These are phyloP conservation scores for Phytopythium delawarense DNA, from an alignment of 352 stramenopile species.

Conservation along the genomic window DNA sequence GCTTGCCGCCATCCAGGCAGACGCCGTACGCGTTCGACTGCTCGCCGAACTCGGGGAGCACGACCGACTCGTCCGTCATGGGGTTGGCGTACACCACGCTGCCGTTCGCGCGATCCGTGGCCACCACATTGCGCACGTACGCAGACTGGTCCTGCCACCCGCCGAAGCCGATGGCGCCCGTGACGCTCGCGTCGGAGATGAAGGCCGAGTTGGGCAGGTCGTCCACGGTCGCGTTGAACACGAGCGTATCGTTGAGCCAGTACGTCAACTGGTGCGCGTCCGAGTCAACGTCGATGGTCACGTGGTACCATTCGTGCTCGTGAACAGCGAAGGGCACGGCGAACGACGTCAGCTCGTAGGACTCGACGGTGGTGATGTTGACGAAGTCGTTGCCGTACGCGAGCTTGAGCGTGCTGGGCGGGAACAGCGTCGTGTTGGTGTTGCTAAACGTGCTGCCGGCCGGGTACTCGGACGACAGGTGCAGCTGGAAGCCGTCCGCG, in stretches of 20 bases:
- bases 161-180: constrained; percentile 17
- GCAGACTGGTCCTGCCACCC: constrained; percentile 19
- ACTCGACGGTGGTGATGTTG: constrained; percentile 22
- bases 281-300: constrained; percentile 69
- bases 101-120: constrained; percentile 8
- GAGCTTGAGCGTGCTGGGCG: constrained; percentile 20
- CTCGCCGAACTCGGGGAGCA: constrained; percentile 18
- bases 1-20: constrained; percentile 22
- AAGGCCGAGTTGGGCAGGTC: constrained; percentile 7
- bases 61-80: constrained; percentile 19
- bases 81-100: constrained; percentile 15
- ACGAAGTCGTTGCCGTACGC: constrained; percentile 24
- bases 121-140: constrained; percentile 16
- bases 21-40: constrained; percentile 24
- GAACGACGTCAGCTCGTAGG: constrained; percentile 20
- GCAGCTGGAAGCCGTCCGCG: constrained; percentile 25
- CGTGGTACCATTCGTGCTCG: constrained; percentile 54
- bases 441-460: constrained; percentile 19
- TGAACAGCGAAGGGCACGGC: constrained; percentile 63
- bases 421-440: constrained; percentile 24
- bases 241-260: constrained; percentile 17
- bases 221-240: constrained; percentile 22
- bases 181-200: not conserved
- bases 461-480: constrained; percentile 27
- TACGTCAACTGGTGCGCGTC: constrained; percentile 26